phyloP scores from a whole-genome alignment of 2,329 filamentous ascomycete genomes.

The Cladosporium sp. region DNA sequence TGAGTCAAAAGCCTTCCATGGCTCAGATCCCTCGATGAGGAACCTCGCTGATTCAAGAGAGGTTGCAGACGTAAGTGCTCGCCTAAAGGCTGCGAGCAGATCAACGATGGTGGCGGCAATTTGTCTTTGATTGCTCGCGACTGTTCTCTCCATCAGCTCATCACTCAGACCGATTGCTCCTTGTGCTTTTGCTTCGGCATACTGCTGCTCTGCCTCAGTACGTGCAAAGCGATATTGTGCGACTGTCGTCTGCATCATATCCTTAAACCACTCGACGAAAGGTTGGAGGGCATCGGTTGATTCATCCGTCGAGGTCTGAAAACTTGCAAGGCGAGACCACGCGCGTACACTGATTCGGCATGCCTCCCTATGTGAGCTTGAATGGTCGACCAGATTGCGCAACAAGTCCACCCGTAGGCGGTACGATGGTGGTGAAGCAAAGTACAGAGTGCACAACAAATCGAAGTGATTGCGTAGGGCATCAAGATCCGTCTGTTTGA shows the following conservation, averaged over 20 bases:
- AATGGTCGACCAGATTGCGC: constrained; percentile 52
- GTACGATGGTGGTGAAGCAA: constrained; percentile 48
- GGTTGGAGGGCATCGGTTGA: constrained; percentile 40
- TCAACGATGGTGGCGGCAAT: constrained; percentile 52
- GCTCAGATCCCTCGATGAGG: constrained; percentile 36
- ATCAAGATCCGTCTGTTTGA: constrained; percentile 50
- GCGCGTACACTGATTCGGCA: constrained; percentile 55
- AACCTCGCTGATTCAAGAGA: constrained; percentile 8
- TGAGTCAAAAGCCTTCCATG: constrained; percentile 44
- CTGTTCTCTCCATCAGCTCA: constrained; percentile 47
- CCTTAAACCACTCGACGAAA: constrained; percentile 52
- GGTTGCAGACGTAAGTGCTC: constrained; percentile 40
- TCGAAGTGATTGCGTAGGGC: constrained; percentile 60
- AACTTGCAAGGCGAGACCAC: constrained; percentile 54
- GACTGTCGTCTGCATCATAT: constrained; percentile 49
- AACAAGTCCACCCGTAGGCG: constrained; percentile 51
- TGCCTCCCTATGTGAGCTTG: constrained; percentile 54
- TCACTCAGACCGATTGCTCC: constrained; percentile 38
- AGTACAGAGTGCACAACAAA: constrained; percentile 56
- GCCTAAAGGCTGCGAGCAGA: constrained; percentile 47
- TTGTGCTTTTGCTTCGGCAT: constrained; percentile 33
- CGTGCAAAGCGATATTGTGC: constrained; percentile 53
- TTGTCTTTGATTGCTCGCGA: constrained; percentile 53
- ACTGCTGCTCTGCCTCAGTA: constrained; percentile 54
- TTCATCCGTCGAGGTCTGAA: constrained; percentile 52